Conservation (phyloP, 176 grass and related monocot species). For the Avena sativa region DNA sequence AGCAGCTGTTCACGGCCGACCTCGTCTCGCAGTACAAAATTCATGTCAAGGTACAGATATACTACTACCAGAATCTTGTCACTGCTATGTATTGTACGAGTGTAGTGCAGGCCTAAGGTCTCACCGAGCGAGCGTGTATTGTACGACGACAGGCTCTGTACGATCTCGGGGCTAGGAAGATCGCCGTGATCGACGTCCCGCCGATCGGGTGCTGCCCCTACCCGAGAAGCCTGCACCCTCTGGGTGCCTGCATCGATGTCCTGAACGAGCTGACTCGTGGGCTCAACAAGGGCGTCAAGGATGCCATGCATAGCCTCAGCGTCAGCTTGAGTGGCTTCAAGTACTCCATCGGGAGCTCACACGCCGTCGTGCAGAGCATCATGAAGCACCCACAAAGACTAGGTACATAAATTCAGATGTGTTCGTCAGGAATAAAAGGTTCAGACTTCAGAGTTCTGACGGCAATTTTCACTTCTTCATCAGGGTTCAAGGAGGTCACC, state of each 20-base stretch:
- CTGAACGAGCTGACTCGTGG: slow-evolving; percentile 73
- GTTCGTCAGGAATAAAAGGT: not conserved
- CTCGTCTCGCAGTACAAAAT: slow-evolving; percentile 46
- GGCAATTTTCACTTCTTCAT: not conserved
- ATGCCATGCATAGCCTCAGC: slow-evolving; percentile 61
- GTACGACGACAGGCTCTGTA: slow-evolving; percentile 54
- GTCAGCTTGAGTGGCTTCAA: slow-evolving; percentile 52
- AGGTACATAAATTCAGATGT: slow-evolving; percentile 42
- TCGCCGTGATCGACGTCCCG: slow-evolving; percentile 80
- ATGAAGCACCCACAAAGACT: slow-evolving; percentile 73
- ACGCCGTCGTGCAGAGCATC: slow-evolving; percentile 79
- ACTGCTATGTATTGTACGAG: not conserved
- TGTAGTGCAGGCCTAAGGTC: not conserved
- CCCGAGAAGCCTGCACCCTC: slow-evolving; percentile 77
- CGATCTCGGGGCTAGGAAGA: slow-evolving; percentile 74
- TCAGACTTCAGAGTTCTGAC: not conserved
- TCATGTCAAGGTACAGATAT: slow-evolving; percentile 55
- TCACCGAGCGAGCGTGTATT: not conserved
- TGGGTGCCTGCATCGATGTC: slow-evolving; percentile 74
- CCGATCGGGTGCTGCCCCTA: slow-evolving; percentile 94
- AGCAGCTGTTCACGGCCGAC: slow-evolving; percentile 37
- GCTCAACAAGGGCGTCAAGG: slow-evolving; percentile 72
- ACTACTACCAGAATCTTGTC: not conserved
- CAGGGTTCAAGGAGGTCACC: slow-evolving; percentile 68
- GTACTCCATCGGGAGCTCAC: slow-evolving; percentile 92